Base-by-base conservation (phyloP, 768 basidiomycete genomes). In the Crucibulum laeve region DNA sequence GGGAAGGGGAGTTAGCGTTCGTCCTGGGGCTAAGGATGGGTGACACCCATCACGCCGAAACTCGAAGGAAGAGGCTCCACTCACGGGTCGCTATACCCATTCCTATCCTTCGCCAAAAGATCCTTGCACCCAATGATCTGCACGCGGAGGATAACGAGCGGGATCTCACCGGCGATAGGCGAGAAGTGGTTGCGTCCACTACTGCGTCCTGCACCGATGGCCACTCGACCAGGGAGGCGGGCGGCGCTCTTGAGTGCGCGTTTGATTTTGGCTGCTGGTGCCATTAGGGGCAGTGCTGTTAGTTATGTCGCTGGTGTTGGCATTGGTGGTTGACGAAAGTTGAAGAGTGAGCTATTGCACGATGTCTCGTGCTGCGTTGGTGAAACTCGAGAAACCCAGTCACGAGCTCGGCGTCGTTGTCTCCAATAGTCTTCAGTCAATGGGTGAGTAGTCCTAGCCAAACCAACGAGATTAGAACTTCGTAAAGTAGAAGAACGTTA, bases 81-180 rank as follows among this genome's bases (percentile, higher is more conserved):
- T 57, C 56, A 91, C 80, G 89, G 88, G 60, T 91, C 89, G 54
- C 83, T 86, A 25, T 66, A 72, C n/a, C 82, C 79, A 50, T 77
- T 79, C 37, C 76, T 75, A 56, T 86, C 80, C 53, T 83, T 86
- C 5, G 81, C 67, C 15, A 75, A 59, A 22, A 91, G 68, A 42
- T 77, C 70, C 15, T 63, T 74, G 55, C 87, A 87, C 3, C 77
- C 73, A 4, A 88, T 43, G 14, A 91, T 72, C 56, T 87, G 85
- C 1, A 91, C 67, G 17, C 84, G 69, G 25, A 90, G 73, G 19
- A 82, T 52, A 25, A 84, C 83, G 44, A 86, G 55, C 1, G 89
- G 86, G 0, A 62, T 62, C 58, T 91, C 88, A 14, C 84, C 84
- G 0, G 73, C 71, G 3, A 61, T 50, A 0, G 84, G 81, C 4